Conservation (phyloP, 805 yeast species). For the Nakazawaea ernobii region DNA sequence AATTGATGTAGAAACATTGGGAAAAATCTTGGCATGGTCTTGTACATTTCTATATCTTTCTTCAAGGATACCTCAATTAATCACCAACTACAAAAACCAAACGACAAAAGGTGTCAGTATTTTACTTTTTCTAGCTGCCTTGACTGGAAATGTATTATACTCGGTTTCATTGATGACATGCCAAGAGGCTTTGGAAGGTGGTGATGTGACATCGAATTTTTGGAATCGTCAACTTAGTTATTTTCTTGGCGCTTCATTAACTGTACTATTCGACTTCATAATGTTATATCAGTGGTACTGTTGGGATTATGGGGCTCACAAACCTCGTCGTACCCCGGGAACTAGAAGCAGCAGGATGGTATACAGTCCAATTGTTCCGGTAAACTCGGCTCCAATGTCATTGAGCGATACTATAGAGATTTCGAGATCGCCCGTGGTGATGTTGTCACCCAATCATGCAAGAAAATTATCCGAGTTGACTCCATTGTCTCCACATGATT, state of each 20-base stretch:
- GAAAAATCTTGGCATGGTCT: constrained; percentile 40
- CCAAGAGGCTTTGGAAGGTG: constrained; percentile 32
- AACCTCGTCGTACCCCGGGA: neutral
- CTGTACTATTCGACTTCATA: constrained; percentile 40
- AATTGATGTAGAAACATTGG: constrained; percentile 13
- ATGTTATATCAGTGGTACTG: constrained; percentile 38
- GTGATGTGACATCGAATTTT: constrained; percentile 27
- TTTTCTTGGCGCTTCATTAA: constrained; percentile 47
- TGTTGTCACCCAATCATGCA: constrained; percentile 24
- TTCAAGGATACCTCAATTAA: constrained; percentile 48
- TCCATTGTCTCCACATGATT: constrained; percentile 31
- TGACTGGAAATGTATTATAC: constrained; percentile 44
- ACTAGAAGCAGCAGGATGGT: neutral
- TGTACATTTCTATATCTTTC: constrained; percentile 43
- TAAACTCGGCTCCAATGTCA: constrained; percentile 3
- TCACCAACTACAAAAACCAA: constrained; percentile 37
- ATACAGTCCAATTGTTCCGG: neutral
- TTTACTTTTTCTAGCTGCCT: constrained; percentile 41
- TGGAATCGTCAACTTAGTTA: constrained; percentile 35
- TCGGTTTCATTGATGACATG: constrained; percentile 42
- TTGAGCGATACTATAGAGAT: constrained; percentile 1
- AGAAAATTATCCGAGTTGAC: constrained; percentile 26
- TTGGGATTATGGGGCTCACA: constrained; percentile 19
- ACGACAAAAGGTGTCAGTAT: constrained; percentile 49
- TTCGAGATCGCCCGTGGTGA: constrained; percentile 10